These are phyloP conservation scores for Colletotrichum limetticola DNA, from an alignment of 2,329 filamentous ascomycete species.

Conservation along the genomic window DNA sequence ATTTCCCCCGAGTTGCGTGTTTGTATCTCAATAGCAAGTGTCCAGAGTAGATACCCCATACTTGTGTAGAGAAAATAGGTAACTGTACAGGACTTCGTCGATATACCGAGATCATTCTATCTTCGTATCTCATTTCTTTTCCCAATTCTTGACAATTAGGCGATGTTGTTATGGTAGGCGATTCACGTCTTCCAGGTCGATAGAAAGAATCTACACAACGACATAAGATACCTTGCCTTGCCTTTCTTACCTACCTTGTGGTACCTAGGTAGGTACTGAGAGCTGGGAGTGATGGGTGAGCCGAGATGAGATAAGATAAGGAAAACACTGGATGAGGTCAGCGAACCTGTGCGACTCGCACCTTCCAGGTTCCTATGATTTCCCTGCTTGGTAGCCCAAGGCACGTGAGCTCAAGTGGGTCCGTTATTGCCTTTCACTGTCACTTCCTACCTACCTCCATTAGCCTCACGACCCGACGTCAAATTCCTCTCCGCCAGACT, in stretches of 20 bases:
- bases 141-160: too few species aligned
- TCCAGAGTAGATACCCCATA: too few species aligned
- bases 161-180: too few species aligned
- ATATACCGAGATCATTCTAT: too few species aligned
- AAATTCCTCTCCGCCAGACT: not conserved
- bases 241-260: too few species aligned
- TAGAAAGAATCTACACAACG: not conserved
- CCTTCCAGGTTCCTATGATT: not conserved
- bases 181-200: not conserved
- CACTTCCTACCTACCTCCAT: not conserved
- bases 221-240: not conserved
- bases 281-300: not conserved
- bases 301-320: not conserved
- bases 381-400: not conserved
- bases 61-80: too few species aligned
- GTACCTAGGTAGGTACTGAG: too few species aligned
- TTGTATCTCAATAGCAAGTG: too few species aligned
- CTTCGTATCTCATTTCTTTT: too few species aligned
- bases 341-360: not conserved
- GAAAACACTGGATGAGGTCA: not conserved
- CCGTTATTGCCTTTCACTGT: constrained; percentile 4
- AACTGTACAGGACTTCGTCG: too few species aligned
- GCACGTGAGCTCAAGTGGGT: constrained; percentile 22
- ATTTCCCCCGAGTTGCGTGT: too few species aligned
- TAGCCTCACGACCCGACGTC: not conserved